Evolutionary conservation across 129 eudicot genomes (phyloP).

Genomic region (Helichrysum umbraculigerum): DNA sequence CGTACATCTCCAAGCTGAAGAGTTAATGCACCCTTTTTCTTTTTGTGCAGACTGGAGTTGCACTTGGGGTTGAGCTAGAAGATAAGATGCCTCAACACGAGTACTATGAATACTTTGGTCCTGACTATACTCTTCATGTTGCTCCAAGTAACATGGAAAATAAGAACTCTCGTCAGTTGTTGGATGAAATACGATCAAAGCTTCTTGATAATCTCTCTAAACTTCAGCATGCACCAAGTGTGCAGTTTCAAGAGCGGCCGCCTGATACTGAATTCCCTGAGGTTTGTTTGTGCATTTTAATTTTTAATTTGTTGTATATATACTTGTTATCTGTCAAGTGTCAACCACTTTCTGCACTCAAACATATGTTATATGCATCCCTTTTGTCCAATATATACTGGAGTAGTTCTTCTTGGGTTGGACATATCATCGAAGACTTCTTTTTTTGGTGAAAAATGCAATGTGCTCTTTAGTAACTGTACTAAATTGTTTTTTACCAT

Average conservation of each 20-base stretch:
- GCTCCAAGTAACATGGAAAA: slow-evolving; percentile 99
- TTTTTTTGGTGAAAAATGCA: not conserved
- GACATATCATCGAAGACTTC: not conserved
- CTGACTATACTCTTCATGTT: slow-evolving; percentile 94
- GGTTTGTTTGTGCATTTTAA: slow-evolving; percentile 48
- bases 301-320: not conserved
- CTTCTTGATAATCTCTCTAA: slow-evolving; percentile 85
- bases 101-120: slow-evolving; percentile 93
- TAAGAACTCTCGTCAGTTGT: slow-evolving; percentile 72
- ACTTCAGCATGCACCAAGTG: slow-evolving; percentile 99
- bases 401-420: not conserved
- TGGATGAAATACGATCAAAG: slow-evolving; percentile 78
- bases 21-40: slow-evolving; percentile 2
- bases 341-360: not conserved
- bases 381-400: not conserved
- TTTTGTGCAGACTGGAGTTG: slow-evolving; percentile 80
- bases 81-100: slow-evolving; percentile 95
- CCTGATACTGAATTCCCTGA: slow-evolving; percentile 89
- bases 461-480: not conserved
- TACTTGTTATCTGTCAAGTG: not conserved
- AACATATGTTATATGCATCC: not conserved
- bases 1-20: not conserved
- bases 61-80: slow-evolving; percentile 85
- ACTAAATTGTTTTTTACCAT: not conserved
- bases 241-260: slow-evolving; percentile 93